Conservation (phyloP, 129 eudicot genomes). For the Tanacetum coccineum region DNA sequence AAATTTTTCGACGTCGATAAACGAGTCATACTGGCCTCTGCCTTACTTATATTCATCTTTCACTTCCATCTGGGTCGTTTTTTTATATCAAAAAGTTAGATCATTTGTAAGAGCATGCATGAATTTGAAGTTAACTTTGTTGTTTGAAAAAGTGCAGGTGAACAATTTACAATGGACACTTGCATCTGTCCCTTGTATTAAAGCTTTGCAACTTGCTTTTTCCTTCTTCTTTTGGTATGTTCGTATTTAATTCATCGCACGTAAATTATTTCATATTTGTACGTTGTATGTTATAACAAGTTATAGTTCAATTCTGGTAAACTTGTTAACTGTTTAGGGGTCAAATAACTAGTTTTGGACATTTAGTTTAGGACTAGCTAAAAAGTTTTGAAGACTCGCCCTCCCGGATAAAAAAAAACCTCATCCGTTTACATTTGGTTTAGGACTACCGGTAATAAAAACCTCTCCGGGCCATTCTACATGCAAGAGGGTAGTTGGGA, state of each 20-base stretch:
- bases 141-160: constrained; percentile 48
- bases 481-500: no score
- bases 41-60: constrained; percentile 66
- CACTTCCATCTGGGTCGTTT: constrained; percentile 61
- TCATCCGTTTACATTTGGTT: no score
- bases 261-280: background rate
- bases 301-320: no score
- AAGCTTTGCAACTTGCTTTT: constrained; percentile 68
- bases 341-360: no score
- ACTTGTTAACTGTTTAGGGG: no score
- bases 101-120: background rate
- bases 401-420: no score
- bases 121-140: background rate
- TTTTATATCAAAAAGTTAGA: background rate
- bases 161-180: constrained; percentile 90
- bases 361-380: no score
- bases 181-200: constrained; percentile 76
- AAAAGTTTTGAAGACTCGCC: no score
- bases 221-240: constrained; percentile 88
- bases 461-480: no score
- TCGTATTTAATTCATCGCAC: background rate
- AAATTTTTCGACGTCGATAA: constrained; percentile 21
- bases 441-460: no score
- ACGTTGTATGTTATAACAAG: no score
- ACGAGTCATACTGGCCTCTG: constrained; percentile 66